Evolutionary conservation across 2,329 filamentous ascomycete species (phyloP), one percentile per base, ranked within the genome.

Genomic region (Achaetomium macrosporum): DNA sequence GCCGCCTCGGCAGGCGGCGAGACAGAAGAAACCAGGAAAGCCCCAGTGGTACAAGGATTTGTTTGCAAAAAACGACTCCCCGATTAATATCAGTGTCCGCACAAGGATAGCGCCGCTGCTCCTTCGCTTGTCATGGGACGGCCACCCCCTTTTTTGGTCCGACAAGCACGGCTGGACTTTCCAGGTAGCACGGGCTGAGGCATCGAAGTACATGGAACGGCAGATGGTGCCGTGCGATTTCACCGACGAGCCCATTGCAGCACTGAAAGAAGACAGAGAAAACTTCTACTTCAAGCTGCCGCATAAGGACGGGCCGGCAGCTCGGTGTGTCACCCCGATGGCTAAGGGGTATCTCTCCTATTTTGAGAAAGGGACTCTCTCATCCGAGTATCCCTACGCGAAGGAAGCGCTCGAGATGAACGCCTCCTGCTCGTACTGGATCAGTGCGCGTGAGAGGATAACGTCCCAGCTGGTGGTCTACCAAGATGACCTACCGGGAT

Each of bases 381-480:
- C 89, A 0, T 97, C 92, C 0, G 87, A 96, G 67, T 97, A 87
- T 63, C 68, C 83, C 0, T 92, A 96, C 63, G 93, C 93, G 0
- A 97, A 95, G 65, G 90, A 96, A 67, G 93, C 95, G 0, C 74
- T 99, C 41, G 88, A 97, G 62, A 99, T 99, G 93, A 99, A 99
- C 63, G 90, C 93, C 0, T 96, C 90, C 0, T 99, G 95, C 67
- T 97, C 92, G 0, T 99, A 99, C 70, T 99, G 95, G 93, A 97
- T 99, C 62, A 96, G 90, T 64, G 91, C 93, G 15, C 81, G 93
- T 57, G 90, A 96, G 65, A 79, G 93, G 46, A 99, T 99, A 69
- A 92, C 75, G 77, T 88, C 85, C n/a, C 93, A 99, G 65, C 88
- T 97, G 78, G 91, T 95, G 2, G 87, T 99, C 1, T 96, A 95